Base-by-base conservation (phyloP, 164 flowering plant genomes). In the Aristolochia californica region DNA sequence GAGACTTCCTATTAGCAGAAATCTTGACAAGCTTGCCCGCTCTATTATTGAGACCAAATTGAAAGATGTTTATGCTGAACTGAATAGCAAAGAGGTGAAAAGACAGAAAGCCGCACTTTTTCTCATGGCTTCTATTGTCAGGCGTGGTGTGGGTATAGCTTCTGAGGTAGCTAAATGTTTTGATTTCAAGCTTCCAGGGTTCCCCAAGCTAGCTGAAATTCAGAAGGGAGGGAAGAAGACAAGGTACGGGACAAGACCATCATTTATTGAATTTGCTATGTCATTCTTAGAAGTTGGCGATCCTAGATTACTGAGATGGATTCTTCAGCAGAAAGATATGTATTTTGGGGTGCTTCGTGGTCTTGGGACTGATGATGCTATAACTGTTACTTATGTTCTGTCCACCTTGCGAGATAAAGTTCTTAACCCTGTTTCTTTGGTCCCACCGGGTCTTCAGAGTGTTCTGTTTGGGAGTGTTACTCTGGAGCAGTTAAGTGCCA, bases 401-500 rank as follows among this genome's bases (percentile, higher is more conserved):
- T 73, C 83, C 10, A 79, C 83, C n/a, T 70, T 93, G 72, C 75
- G 78, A 48, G 83, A 81, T 63, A 80, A 72, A 72, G 77, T 93
- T 70, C 84, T 93, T 43, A 77, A 63, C 21, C 73, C 77, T 2
- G 86, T 85, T 57, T 88, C 95, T 10, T 58, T 72, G 72, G 86
- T 93, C 62, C 82, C 94, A 4, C 85, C 91, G 4, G 76, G 83
- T 57, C 89, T 88, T 48, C 67, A 91, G 55, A 93, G 98, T 75
- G 98, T 88, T 62, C 79, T 93, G 14, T 93, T 93, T 66, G 97
- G 98, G 55, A 85, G 84, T 72, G 85, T 78, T 68, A 87, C 91
- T 49, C 62, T 93, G 63, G 97, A 87, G 23, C 86, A 83, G 67
- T 61, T 93, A 45, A 70, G 72, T 18, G 60, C 48, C 45, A 76